Evolutionary conservation across 2,329 filamentous ascomycete species (phyloP).

Genomic region (Aureobasidium sp.): DNA sequence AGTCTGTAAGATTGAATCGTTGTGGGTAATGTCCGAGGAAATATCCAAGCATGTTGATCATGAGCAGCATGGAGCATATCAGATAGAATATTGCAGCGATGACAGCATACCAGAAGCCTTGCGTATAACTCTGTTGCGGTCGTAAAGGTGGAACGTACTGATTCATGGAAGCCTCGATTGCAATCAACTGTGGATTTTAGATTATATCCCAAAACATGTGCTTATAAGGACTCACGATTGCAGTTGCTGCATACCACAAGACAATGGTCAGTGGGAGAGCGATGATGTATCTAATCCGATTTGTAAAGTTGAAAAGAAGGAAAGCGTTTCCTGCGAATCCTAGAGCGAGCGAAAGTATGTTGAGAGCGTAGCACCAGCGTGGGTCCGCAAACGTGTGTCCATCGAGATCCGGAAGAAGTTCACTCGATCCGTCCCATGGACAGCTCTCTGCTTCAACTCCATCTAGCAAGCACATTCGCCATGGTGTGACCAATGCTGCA

Average conservation of each 20-base stretch:
- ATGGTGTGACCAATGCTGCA: conserved; percentile 82
- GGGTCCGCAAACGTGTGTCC: conserved; percentile 73
- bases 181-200: conserved; percentile 57
- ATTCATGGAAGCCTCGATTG: conserved; percentile 72
- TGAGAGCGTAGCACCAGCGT: conserved; percentile 76
- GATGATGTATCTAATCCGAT: conserved; percentile 79
- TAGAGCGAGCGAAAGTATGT: conserved; percentile 79
- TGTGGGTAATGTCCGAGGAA: conserved; percentile 78
- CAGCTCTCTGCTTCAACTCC: conserved; percentile 34
- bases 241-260: conserved; percentile 75
- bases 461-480: conserved; percentile 67
- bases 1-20: conserved; percentile 80
- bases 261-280: conserved; percentile 87
- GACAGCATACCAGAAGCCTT: conserved; percentile 89
- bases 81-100: conserved; percentile 85
- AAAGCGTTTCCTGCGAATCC: conserved; percentile 85
- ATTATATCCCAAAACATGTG: too few species aligned
- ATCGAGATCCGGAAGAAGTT: conserved; percentile 52
- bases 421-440: conserved; percentile 28
- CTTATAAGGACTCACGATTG: conserved; percentile 52
- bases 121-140: conserved; percentile 68
- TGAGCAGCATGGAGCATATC: conserved; percentile 78
- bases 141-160: conserved; percentile 59
- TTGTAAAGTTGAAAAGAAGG: conserved; percentile 88
- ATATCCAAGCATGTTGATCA: conserved; percentile 83